phyloP scores from a whole-genome alignment of 2,329 filamentous ascomycete species.

The Hawksworthiomyces lignivorus region DNA sequence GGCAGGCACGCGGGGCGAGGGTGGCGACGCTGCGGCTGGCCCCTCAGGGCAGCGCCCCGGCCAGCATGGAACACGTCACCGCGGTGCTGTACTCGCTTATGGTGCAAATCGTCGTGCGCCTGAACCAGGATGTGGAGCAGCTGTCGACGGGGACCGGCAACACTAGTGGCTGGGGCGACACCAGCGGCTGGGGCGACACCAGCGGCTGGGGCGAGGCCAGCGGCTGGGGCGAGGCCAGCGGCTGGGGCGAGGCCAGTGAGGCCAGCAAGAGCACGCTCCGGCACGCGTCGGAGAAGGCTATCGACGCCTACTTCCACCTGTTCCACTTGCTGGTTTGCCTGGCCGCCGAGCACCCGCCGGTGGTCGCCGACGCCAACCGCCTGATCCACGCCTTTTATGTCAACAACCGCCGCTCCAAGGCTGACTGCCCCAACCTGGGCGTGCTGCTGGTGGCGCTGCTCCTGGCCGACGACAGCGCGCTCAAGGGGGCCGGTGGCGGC shows the following conservation, averaged over 20 bases:
- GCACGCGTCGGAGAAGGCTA: conserved; percentile 44
- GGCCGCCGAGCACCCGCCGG: conserved; percentile 22
- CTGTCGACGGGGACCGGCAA: neutral
- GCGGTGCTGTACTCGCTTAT: conserved; percentile 37
- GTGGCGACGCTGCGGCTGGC: too few species aligned
- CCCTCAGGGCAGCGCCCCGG: too few species aligned
- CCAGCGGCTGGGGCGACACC: too few species aligned
- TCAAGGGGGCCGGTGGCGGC: too few species aligned
- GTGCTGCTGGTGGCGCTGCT: conserved; percentile 39
- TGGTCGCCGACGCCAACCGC: conserved; percentile 33
- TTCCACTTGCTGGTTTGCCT: conserved; percentile 44
- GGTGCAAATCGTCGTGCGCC: conserved; percentile 41
- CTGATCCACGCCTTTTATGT: conserved; percentile 30
- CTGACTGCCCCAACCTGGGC: conserved; percentile 37
- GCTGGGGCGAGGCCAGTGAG: too few species aligned
- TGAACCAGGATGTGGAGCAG: conserved; percentile 27
- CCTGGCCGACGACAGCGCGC: conserved; percentile 32
- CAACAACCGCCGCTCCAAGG: conserved; percentile 31
- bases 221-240: too few species aligned
- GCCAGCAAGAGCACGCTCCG: conserved; percentile 30
- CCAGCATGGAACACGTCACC: conserved; percentile 14
- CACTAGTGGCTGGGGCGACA: too few species aligned
- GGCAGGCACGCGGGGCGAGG: too few species aligned
- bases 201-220: too few species aligned
- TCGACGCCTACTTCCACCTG: conserved; percentile 44